These are phyloP conservation scores for Clonostachys chloroleuca DNA, from an alignment of 2,329 filamentous ascomycete species.

Conservation along the genomic window DNA sequence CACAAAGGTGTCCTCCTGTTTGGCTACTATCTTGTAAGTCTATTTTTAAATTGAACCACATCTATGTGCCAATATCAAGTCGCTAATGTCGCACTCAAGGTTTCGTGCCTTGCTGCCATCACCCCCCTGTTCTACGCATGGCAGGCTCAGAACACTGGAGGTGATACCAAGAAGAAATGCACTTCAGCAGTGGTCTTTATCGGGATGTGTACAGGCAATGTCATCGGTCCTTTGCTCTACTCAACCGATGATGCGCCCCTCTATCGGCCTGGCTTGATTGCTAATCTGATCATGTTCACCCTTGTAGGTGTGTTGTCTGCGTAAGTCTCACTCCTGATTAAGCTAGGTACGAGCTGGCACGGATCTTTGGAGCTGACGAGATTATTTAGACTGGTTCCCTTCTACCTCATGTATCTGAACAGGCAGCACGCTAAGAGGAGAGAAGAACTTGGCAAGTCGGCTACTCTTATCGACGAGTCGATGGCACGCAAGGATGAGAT, in stretches of 20 bases:
- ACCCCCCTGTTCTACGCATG: slow-evolving; percentile 53
- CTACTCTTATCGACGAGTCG: slow-evolving; percentile 53
- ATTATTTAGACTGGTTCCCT: slow-evolving; percentile 30
- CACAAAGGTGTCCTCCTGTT: slow-evolving; percentile 38
- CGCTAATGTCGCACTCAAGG: not conserved
- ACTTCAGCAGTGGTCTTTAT: slow-evolving; percentile 58
- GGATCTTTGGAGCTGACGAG: slow-evolving; percentile 6
- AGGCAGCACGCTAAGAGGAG: slow-evolving; percentile 44
- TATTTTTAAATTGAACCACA: not conserved
- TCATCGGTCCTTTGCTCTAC: slow-evolving; percentile 59
- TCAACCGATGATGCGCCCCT: slow-evolving; percentile 52
- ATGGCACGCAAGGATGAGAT: slow-evolving; percentile 6
- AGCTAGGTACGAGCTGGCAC: not conserved
- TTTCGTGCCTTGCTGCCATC: slow-evolving; percentile 52
- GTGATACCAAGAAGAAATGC: slow-evolving; percentile 63
- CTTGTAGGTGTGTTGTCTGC: slow-evolving; percentile 43
- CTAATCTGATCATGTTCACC: slow-evolving; percentile 56
- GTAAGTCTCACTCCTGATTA: not conserved
- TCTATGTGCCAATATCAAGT: not conserved
- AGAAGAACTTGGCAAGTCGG: slow-evolving; percentile 50
- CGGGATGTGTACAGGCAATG: slow-evolving; percentile 58
- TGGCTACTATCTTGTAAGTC: slow-evolving; percentile 47
- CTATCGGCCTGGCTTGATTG: slow-evolving; percentile 51
- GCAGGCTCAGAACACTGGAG: slow-evolving; percentile 55
- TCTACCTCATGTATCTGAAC: slow-evolving; percentile 47